Evolutionary conservation across 2,329 filamentous ascomycete species (phyloP).

Genomic region (Zasmidium cellare): DNA sequence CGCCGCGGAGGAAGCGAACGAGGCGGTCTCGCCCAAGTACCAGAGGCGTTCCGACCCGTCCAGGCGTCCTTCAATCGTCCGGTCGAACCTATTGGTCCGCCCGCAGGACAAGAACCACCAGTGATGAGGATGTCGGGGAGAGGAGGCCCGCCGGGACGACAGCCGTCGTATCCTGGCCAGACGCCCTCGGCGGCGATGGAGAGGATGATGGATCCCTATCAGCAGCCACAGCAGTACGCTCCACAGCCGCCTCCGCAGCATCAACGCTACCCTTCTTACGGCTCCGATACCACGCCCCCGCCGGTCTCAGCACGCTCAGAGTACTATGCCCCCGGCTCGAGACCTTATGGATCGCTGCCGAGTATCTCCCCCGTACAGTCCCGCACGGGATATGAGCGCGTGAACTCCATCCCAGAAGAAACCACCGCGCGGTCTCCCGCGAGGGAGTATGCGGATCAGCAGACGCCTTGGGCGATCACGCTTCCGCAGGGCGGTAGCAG

Average conservation of each 20-base stretch:
- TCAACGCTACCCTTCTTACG: not conserved
- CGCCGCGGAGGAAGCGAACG: slow-evolving; percentile 1
- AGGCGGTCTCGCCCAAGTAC: slow-evolving; percentile 17
- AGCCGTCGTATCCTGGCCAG: not conserved
- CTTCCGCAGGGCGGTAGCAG: slow-evolving; percentile 17
- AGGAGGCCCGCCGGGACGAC: not conserved
- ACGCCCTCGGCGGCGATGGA: not conserved
- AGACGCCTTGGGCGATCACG: slow-evolving; percentile 29
- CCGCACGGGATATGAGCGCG: not conserved
- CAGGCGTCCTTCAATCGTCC: slow-evolving; percentile 22
- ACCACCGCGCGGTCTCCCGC: slow-evolving; percentile 25
- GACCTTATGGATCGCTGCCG: slow-evolving; percentile 12
- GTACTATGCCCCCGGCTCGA: slow-evolving; percentile 6
- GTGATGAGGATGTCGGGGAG: not conserved
- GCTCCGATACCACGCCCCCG: slow-evolving; percentile 4
- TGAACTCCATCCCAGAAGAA: slow-evolving; percentile 23
- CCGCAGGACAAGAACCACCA: slow-evolving; percentile 8
- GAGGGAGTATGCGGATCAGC: slow-evolving; percentile 29
- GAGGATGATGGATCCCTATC: slow-evolving; percentile 1
- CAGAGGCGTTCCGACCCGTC: slow-evolving; percentile 27
- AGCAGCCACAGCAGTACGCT: not conserved
- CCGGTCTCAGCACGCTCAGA: slow-evolving; percentile 15
- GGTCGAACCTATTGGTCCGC: slow-evolving; percentile 23
- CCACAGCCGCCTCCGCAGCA: not conserved
- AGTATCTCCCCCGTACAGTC: slow-evolving; percentile 20